phyloP scores from a whole-genome alignment of 345 rosid species.

The Euphorbia peplus region DNA sequence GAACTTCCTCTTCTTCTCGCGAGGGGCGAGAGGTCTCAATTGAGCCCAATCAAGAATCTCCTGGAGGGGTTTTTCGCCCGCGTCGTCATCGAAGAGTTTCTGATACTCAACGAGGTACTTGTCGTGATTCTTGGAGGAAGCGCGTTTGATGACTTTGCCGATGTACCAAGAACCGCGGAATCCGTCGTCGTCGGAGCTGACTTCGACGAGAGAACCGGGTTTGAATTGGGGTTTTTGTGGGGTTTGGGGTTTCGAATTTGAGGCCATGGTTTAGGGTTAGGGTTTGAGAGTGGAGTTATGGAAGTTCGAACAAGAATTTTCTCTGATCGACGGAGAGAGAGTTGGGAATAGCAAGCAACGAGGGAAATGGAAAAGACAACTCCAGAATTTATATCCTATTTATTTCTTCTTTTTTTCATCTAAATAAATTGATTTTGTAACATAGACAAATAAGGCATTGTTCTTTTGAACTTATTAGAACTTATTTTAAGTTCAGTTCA shows the following conservation, averaged over 20 bases:
- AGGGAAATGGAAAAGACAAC: no score
- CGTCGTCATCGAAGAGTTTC: conserved; percentile 46
- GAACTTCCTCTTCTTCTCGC: conserved; percentile 44
- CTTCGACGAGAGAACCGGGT: conserved; percentile 58
- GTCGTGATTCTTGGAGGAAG: conserved; percentile 21
- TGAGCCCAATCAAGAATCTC: conserved; percentile 39
- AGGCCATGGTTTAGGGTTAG: conserved; percentile 10
- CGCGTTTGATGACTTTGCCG: conserved; percentile 44
- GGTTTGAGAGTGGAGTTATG: neutral
- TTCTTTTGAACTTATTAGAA: no score
- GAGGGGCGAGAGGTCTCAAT: conserved; percentile 53
- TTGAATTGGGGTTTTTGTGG: conserved; percentile 18
- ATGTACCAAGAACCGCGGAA: conserved; percentile 72
- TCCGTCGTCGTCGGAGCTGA: conserved; percentile 57
- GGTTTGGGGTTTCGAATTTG: conserved; percentile 7
- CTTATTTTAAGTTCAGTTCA: no score
- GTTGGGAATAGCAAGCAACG: no score
- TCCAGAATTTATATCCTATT: no score
- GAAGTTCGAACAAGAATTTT: neutral
- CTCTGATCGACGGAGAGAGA: neutral
- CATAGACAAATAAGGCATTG: no score
- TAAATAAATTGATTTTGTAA: no score
- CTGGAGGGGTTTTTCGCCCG: conserved; percentile 38
- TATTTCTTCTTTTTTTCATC: no score
- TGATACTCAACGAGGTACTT: conserved; percentile 48